Conservation (phyloP, 2,329 filamentous ascomycete species). For the Scortechinia acanthostroma region DNA sequence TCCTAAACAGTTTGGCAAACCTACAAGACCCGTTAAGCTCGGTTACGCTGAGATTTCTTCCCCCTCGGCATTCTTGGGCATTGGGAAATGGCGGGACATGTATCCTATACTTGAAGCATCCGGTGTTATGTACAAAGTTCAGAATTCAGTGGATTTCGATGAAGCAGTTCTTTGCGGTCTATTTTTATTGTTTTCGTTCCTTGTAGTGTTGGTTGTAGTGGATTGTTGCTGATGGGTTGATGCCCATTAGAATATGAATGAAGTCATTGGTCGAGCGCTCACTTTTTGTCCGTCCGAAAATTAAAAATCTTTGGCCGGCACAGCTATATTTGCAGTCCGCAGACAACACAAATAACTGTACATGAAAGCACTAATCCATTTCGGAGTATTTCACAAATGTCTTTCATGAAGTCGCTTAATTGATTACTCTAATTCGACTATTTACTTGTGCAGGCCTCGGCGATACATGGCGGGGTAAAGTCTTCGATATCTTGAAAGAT, state of each 20-base stretch:
- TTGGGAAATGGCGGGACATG: not conserved
- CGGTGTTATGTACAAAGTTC: not conserved
- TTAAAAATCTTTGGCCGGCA: not conserved
- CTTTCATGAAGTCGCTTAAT: too few species aligned
- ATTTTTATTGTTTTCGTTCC: too few species aligned
- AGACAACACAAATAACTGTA: too few species aligned
- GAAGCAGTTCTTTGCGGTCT: too few species aligned
- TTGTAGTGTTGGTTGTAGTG: too few species aligned
- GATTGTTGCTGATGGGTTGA: not conserved
- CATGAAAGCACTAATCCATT: too few species aligned
- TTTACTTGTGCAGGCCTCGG: too few species aligned
- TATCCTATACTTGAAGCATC: not conserved
- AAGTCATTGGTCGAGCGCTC: not conserved
- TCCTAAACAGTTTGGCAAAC: slow-evolving; percentile 37
- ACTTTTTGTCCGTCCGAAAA: not conserved
- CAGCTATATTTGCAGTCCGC: too few species aligned
- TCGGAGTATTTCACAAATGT: too few species aligned
- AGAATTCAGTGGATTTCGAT: too few species aligned
- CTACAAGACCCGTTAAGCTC: slow-evolving; percentile 26
- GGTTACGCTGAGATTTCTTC: not conserved
- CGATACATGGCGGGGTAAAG: slow-evolving; percentile 1
- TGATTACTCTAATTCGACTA: too few species aligned
- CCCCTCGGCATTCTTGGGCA: not conserved
- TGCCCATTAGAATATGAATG: not conserved
- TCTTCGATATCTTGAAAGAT: too few species aligned